phyloP scores from a whole-genome alignment of 2,329 filamentous ascomycete genomes.

The Chrysoporthe cubensis region DNA sequence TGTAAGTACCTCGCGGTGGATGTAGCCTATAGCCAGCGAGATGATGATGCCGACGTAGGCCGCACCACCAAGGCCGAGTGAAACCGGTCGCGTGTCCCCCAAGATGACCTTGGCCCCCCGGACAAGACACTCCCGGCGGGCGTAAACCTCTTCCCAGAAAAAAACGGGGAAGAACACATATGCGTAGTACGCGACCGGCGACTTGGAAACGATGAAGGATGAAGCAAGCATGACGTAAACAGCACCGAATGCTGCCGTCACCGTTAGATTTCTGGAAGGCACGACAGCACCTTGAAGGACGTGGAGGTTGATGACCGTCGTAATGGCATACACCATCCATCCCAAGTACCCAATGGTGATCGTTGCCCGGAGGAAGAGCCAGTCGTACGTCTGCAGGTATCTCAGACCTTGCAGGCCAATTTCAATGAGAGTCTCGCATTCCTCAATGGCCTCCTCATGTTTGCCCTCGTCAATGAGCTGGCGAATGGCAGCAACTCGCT shows the following conservation, averaged over 20 bases:
- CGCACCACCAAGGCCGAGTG: slow-evolving; percentile 64
- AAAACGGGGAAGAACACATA: slow-evolving; percentile 91
- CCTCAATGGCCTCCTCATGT: slow-evolving; percentile 77
- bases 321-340: slow-evolving; percentile 92
- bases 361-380: slow-evolving; percentile 89
- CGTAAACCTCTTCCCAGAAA: slow-evolving; percentile 96
- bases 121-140: slow-evolving; percentile 69
- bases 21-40: slow-evolving; percentile 88
- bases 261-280: slow-evolving; percentile 63
- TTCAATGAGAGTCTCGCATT: slow-evolving; percentile 77
- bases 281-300: slow-evolving; percentile 74
- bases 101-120: slow-evolving; percentile 72
- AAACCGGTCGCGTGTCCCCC: slow-evolving; percentile 52
- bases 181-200: slow-evolving; percentile 82
- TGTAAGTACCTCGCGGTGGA: slow-evolving; percentile 85
- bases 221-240: slow-evolving; percentile 76
- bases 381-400: slow-evolving; percentile 97
- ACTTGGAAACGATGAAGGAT: slow-evolving; percentile 77
- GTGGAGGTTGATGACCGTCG: slow-evolving; percentile 85
- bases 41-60: slow-evolving; percentile 77
- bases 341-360: slow-evolving; percentile 91
- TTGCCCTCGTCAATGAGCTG: slow-evolving; percentile 66
- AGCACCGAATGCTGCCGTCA: slow-evolving; percentile 72
- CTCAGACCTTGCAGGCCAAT: slow-evolving; percentile 80
- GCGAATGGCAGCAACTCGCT: slow-evolving; percentile 70